Percentiles rank a stretch among this genome's conserved stretches.
Evolutionary conservation across 1,139 yeast genomes (phyloP).

Genomic region (Geotrichum klebahnii): DNA sequence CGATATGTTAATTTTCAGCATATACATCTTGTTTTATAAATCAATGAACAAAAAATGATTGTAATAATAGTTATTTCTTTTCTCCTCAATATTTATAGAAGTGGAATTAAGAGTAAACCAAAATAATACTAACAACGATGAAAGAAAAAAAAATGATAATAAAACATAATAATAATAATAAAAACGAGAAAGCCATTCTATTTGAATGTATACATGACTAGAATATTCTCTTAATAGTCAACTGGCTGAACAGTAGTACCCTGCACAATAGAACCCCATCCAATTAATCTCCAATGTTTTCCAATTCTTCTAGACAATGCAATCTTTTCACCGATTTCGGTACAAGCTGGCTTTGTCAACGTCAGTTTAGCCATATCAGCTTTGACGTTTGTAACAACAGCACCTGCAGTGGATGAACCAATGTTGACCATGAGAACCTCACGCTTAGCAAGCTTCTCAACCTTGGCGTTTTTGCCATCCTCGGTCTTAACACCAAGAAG

Average conservation of each 20-base stretch:
- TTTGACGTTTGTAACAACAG: conserved; percentile 94
- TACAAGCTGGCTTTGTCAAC: conserved; percentile 97
- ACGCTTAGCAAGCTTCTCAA: conserved; percentile 86
- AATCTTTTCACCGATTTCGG: conserved; percentile 95
- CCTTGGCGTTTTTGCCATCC: conserved; percentile 95
- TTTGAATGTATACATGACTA: not conserved
- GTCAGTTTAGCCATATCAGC: conserved; percentile 99
- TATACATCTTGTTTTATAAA: not conserved
- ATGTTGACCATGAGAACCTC: conserved; percentile 98
- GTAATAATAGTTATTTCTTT: too few species aligned
- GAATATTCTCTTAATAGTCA: conserved; percentile 21
- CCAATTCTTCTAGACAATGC: conserved; percentile 98
- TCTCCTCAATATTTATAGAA: too few species aligned
- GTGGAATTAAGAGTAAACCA: too few species aligned
- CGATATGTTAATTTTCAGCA: not conserved
- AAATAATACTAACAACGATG: too few species aligned
- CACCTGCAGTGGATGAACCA: conserved; percentile 99
- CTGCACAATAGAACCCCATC: conserved; percentile 98
- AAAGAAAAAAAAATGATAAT: too few species aligned
- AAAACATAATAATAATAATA: too few species aligned
- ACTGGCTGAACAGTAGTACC: conserved; percentile 49
- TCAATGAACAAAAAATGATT: not conserved
- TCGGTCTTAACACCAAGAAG: conserved; percentile 97
- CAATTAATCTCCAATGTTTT: conserved; percentile 99
- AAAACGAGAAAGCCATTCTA: not conserved